Conservation (phyloP, 495 filamentous ascomycete species). For the Lepraria neglecta region DNA sequence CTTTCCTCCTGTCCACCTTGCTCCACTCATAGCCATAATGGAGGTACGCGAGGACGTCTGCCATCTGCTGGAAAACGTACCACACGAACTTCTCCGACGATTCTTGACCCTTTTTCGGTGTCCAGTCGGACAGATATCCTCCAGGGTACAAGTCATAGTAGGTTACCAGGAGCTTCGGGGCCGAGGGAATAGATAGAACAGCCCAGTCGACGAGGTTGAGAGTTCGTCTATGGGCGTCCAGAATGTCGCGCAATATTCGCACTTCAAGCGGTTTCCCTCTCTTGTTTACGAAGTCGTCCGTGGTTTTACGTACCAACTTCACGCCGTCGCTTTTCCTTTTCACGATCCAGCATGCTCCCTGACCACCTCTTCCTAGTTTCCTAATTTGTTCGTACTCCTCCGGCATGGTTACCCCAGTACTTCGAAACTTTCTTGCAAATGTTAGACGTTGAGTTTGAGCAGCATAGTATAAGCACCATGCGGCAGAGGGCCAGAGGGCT, state of each 20-base stretch:
- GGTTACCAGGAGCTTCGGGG: not conserved
- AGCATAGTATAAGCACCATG: too few relatives aligned
- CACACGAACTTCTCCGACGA: constrained; percentile 32
- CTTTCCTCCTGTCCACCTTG: too few relatives aligned
- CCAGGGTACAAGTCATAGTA: constrained; percentile 14
- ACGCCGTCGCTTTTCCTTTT: not conserved
- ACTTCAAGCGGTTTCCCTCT: not conserved
- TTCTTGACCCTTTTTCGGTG: not conserved
- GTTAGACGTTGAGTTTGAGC: too few relatives aligned
- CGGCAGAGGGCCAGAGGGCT: too few relatives aligned
- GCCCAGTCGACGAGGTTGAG: not conserved
- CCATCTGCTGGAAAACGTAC: constrained; percentile 30
- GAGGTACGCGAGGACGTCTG: constrained; percentile 31
- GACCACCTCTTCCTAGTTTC: constrained; percentile 15
- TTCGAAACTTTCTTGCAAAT: too few relatives aligned
- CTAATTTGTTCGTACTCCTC: not conserved
- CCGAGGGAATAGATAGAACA: too few relatives aligned
- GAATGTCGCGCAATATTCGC: not conserved
- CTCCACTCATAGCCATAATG: constrained; percentile 20
- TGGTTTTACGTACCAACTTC: constrained; percentile 11
- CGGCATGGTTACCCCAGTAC: too few relatives aligned
- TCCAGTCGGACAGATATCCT: not conserved
- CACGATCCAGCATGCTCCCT: constrained; percentile 8
- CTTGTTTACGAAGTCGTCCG: not conserved
- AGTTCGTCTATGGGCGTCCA: not conserved